These are phyloP conservation scores for Isatis lusitanica DNA, from an alignment of 441 rosid species.

Conservation along the genomic window DNA sequence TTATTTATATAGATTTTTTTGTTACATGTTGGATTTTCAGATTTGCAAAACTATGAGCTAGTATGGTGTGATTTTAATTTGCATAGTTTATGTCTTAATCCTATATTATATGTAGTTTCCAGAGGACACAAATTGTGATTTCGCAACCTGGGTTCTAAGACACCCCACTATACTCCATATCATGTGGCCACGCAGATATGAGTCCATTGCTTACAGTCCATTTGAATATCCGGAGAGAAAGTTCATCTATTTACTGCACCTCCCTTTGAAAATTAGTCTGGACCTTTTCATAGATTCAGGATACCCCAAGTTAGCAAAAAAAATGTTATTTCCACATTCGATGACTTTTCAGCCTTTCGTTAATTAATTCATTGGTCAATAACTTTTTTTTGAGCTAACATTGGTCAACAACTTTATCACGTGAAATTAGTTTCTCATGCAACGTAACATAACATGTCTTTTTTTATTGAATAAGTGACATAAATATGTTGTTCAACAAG, in stretches of 20 bases:
- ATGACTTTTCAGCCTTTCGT: constrained; percentile 11
- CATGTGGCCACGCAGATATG: too few species aligned
- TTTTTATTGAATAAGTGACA: neutral
- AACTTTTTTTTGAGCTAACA: constrained; percentile 3
- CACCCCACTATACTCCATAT: too few species aligned
- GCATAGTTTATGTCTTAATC: neutral
- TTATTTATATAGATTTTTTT: constrained; percentile 10
- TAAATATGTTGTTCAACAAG: constrained; percentile 1
- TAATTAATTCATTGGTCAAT: neutral
- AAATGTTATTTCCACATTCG: neutral
- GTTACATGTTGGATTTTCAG: neutral
- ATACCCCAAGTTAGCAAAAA: too few species aligned
- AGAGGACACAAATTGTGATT: too few species aligned
- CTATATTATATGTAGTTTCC: neutral
- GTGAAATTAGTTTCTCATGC: constrained; percentile 25
- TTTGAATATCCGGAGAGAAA: too few species aligned
- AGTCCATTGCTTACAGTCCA: too few species aligned
- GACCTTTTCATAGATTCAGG: too few species aligned
- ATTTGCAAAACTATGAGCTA: neutral
- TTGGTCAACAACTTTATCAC: constrained; percentile 6
- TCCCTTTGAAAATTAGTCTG: too few species aligned
- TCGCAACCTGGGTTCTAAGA: too few species aligned
- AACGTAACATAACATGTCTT: neutral
- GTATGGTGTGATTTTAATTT: neutral
- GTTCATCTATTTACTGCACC: too few species aligned